A percentile compares a stretch with the other conserved stretches of the same genome.
These are phyloP conservation scores for Graphiopsis chlorocephala DNA, from an alignment of 2,329 filamentous ascomycete species.

Conservation along the genomic window DNA sequence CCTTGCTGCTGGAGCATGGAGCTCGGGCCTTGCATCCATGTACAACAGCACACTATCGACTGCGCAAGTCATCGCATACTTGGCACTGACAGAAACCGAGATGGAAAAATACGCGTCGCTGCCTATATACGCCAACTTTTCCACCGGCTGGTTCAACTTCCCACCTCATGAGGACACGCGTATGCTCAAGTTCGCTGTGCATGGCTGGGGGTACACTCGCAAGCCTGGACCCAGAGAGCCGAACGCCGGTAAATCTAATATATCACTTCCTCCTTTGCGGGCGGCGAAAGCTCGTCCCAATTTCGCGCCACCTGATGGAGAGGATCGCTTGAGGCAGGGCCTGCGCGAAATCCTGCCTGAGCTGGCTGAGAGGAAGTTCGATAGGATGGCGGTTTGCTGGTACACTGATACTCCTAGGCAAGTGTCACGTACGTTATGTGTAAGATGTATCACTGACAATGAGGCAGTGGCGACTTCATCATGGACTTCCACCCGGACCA, in stretches of 20 bases:
- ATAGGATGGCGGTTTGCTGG: conserved; percentile 46
- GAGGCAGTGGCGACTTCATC: conserved; percentile 48
- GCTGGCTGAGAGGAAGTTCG: conserved; percentile 37
- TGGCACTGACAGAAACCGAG: conserved; percentile 67
- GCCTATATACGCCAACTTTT: conserved; percentile 69
- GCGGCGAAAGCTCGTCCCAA: conserved; percentile 7
- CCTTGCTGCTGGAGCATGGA: conserved; percentile 29
- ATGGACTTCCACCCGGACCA: conserved; percentile 47
- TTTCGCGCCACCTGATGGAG: conserved; percentile 10
- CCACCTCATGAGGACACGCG: conserved; percentile 51
- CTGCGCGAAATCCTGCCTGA: conserved; percentile 9
- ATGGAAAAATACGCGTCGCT: conserved; percentile 60
- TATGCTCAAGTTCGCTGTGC: conserved; percentile 46
- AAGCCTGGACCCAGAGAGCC: conserved; percentile 38
- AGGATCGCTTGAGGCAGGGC: conserved; percentile 8
- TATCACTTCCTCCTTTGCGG: conserved; percentile 4
- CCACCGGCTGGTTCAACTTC: conserved; percentile 67
- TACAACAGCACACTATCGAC: conserved; percentile 54
- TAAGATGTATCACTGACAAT: not conserved
- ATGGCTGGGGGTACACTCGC: conserved; percentile 44
- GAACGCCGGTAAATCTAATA: not conserved
- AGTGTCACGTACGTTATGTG: not conserved
- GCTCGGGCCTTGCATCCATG: conserved; percentile 21
- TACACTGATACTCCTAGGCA: conserved; percentile 49
- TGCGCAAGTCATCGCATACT: conserved; percentile 73